Evolutionary conservation across 371 early-diverging fungal species (phyloP).

Genomic region (Batrachochytrium dendrobatidis): DNA sequence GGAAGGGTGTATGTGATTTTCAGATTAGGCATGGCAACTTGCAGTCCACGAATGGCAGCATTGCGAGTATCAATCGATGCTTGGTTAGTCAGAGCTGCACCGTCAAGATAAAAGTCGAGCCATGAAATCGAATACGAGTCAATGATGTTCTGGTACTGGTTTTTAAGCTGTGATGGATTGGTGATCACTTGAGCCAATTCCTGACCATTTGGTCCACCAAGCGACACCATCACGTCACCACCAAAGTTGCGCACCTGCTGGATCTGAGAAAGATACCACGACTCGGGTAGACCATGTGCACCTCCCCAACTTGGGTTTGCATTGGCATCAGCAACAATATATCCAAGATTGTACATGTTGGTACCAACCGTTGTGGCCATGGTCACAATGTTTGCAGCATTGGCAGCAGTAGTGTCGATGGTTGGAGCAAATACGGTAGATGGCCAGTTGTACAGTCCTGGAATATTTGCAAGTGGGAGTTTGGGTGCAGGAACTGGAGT

Average conservation of each 20-base stretch:
- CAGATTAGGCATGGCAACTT: slow-evolving; percentile 14
- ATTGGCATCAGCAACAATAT: slow-evolving; percentile 21
- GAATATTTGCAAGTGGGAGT: not conserved
- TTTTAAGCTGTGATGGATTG: slow-evolving; percentile 7
- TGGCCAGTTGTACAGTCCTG: slow-evolving; percentile 9
- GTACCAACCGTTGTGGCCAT: slow-evolving; percentile 12
- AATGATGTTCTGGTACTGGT: slow-evolving; percentile 23
- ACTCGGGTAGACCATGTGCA: not conserved
- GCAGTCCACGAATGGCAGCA: slow-evolving; percentile 20
- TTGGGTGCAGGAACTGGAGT: not conserved
- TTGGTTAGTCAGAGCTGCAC: slow-evolving; percentile 11
- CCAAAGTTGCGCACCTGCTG: slow-evolving; percentile 10
- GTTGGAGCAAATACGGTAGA: slow-evolving; percentile 24
- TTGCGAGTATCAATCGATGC: slow-evolving; percentile 25
- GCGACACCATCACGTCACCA: slow-evolving; percentile 27
- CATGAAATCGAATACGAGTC: slow-evolving; percentile 19
- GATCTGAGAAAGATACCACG: slow-evolving; percentile 15
- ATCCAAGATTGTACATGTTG: slow-evolving; percentile 21
- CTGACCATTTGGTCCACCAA: slow-evolving; percentile 23
- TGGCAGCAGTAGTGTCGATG: slow-evolving; percentile 17
- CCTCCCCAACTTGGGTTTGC: slow-evolving; percentile 25
- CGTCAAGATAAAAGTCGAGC: slow-evolving; percentile 34
- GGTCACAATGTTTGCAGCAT: slow-evolving; percentile 10
- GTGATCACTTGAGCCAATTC: slow-evolving; percentile 24
- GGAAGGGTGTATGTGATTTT: slow-evolving; percentile 23